Base-by-base conservation (phyloP, 352 stramenopile genomes). In the Phytophthora cryptogea region DNA sequence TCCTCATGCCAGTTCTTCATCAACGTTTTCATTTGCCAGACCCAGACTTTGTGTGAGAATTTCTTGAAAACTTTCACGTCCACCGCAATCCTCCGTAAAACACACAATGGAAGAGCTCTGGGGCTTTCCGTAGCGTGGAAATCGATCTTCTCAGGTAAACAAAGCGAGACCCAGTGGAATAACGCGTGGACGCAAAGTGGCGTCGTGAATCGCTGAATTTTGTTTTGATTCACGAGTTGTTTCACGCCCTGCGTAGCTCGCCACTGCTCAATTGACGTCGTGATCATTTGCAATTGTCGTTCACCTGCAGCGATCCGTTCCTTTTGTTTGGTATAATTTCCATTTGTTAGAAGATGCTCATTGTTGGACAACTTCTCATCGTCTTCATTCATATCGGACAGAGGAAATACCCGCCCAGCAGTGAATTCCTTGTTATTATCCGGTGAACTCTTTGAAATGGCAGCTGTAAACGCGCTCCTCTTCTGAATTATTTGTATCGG, bases 101-200 rank as follows among this genome's bases (percentile, higher is more conserved):
- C 59, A 8, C 62, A 74, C 4, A 66, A 57, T 6, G 69, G 68
- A 5, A 87, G 54, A 0, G 62, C 59, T n/a, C 60, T 27, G 14
- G 53, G 56, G 27, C 50, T 76, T 5, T 66, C 42, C 1, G 51
- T 66, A 7, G 27, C 16, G 4, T 45, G 26, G 7, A 76, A 68
- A 36, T 48, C 10, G 6, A 72, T 26, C 14, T 63, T 52, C 26
- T 67, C 65, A 3, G 76, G 77, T 0, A 90, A 62, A 32, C 57
- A 66, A 4, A 58, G 8, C 4, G 45, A 46, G 28, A 89, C 54
- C 78, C 81, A 90, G 20, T 60, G 74, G 47, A 89, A 86, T 10
- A 88, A 14, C 0, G 75, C 68, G 41, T 72, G 54, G 7, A 68
- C 77, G 37, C 75, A 77, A 14, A 66, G 46, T 3, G 71, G 54